These are phyloP conservation scores for Saccharomycopsis babjevae DNA, from an alignment of 805 yeast genomes.

Conservation along the genomic window DNA sequence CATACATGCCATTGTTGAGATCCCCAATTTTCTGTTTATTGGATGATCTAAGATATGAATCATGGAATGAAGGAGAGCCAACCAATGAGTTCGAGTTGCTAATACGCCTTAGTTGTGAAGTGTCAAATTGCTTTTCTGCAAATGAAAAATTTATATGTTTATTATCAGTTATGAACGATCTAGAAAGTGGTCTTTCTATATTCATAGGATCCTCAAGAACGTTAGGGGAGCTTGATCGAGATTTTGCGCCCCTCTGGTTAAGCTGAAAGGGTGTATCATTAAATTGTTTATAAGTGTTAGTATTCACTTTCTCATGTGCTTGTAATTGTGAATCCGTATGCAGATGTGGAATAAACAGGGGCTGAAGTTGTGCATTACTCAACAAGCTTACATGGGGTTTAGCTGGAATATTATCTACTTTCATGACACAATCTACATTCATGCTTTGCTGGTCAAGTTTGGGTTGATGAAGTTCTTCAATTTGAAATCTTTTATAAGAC, in stretches of 20 bases:
- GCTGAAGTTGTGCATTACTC: neutral
- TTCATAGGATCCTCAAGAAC: neutral
- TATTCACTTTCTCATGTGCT: neutral
- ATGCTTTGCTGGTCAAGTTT: neutral
- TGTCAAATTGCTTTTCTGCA: neutral
- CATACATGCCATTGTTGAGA: neutral
- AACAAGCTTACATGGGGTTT: neutral
- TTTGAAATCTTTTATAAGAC: neutral
- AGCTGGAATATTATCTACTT: neutral
- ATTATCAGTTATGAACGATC: neutral
- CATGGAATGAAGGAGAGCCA: neutral
- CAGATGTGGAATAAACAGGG: neutral
- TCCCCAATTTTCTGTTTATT: neutral
- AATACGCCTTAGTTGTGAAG: neutral
- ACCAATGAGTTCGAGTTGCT: neutral
- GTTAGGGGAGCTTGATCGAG: neutral
- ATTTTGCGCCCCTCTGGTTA: neutral
- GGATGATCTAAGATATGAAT: neutral
- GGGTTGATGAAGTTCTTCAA: neutral
- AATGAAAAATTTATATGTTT: neutral
- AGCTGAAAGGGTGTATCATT: neutral
- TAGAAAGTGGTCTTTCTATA: slow-evolving; percentile 1
- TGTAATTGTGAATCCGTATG: neutral
- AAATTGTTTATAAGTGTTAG: neutral
- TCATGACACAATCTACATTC: neutral